phyloP scores from a whole-genome alignment of 371 early-diverging fungal species.

The Apophysomyces sp. region DNA sequence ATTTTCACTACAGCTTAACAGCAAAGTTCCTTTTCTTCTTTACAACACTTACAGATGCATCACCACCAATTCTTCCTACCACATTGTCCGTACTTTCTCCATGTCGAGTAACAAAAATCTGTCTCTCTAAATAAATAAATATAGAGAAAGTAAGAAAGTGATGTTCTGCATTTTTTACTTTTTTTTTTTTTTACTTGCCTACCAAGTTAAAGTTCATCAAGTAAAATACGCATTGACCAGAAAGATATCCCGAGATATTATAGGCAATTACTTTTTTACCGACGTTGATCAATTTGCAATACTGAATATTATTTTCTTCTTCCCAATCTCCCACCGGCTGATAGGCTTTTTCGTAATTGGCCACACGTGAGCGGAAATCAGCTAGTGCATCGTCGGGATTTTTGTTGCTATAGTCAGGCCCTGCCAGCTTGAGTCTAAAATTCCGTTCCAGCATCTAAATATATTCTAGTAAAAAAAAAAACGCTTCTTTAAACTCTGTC shows the following conservation, averaged over 20 bases:
- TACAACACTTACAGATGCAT: slow-evolving; percentile 60
- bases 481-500: background rate
- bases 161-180: background rate
- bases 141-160: too few relatives aligned
- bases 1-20: background rate
- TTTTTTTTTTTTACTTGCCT: slow-evolving; percentile 21
- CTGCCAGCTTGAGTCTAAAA: slow-evolving; percentile 77
- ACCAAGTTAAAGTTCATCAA: slow-evolving; percentile 76
- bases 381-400: slow-evolving; percentile 64
- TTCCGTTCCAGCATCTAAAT: slow-evolving; percentile 68
- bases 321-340: slow-evolving; percentile 76
- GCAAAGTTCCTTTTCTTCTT: background rate
- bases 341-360: slow-evolving; percentile 82
- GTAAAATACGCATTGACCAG: slow-evolving; percentile 84
- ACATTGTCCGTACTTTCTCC: slow-evolving; percentile 71
- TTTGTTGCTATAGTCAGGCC: slow-evolving; percentile 81
- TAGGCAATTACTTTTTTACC: slow-evolving; percentile 83
- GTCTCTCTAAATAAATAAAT: slow-evolving; percentile 55
- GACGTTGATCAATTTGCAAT: slow-evolving; percentile 82
- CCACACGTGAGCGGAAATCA: slow-evolving; percentile 77
- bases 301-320: slow-evolving; percentile 71
- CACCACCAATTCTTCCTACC: slow-evolving; percentile 69
- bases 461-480: background rate
- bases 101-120: slow-evolving; percentile 82
- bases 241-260: slow-evolving; percentile 78